These are phyloP conservation scores for Leccinum broughii DNA, from an alignment of 768 basidiomycete species.

Conservation along the genomic window DNA sequence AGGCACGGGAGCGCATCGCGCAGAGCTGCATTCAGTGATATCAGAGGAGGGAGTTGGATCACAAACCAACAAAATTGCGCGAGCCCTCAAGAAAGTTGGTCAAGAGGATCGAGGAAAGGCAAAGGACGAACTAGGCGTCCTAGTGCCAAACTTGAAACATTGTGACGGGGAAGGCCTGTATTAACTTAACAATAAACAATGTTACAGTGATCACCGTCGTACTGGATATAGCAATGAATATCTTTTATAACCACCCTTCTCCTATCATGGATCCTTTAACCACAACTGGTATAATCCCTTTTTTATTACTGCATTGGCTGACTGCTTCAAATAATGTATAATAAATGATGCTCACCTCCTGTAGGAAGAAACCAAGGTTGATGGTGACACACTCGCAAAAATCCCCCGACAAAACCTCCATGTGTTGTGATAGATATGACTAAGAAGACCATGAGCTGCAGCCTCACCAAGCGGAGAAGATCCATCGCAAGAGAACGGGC, in stretches of 20 bases:
- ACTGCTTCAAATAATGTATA: not conserved
- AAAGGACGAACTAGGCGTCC: not conserved
- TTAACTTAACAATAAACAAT: not conserved
- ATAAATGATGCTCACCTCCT: slow-evolving; percentile 51
- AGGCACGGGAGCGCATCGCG: not conserved
- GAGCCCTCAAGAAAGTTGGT: not conserved
- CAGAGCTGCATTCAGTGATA: not conserved
- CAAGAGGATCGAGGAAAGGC: not conserved
- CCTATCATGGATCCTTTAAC: slow-evolving; percentile 15
- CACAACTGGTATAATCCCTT: slow-evolving; percentile 30
- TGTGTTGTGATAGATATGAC: slow-evolving; percentile 70
- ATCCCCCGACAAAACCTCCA: slow-evolving; percentile 59
- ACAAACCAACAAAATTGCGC: not conserved
- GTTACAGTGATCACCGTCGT: not conserved
- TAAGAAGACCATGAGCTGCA: slow-evolving; percentile 24
- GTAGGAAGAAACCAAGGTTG: slow-evolving; percentile 50
- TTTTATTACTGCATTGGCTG: not conserved
- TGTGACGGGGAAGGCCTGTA: not conserved
- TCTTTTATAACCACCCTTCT: not conserved
- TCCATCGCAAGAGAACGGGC: not conserved
- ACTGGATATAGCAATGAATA: not conserved
- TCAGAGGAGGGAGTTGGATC: not conserved
- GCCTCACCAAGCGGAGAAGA: not conserved
- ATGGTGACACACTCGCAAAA: slow-evolving; percentile 49
- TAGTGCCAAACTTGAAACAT: not conserved